Evolutionary conservation across 345 rosid species (phyloP).

Genomic region (Schrenkiella parvula): DNA sequence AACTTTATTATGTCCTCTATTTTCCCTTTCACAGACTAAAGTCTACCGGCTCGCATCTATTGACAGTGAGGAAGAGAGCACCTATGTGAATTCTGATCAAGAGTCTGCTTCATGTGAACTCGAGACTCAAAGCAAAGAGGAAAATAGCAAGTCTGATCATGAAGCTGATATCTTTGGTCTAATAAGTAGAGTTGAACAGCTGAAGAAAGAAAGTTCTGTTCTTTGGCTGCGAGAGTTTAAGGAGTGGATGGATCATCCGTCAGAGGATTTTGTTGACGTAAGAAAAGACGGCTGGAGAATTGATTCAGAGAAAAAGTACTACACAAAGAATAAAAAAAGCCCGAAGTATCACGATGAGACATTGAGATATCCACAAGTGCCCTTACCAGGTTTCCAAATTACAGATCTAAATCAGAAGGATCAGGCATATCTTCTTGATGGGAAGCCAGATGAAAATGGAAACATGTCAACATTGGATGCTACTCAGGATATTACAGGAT

Average conservation of each 20-base stretch:
- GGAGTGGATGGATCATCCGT: constrained; percentile 87
- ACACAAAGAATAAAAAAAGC: constrained; percentile 32
- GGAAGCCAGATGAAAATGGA: constrained; percentile 39
- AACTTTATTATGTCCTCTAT: constrained; percentile 2
- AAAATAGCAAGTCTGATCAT: constrained; percentile 58
- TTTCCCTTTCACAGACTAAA: constrained; percentile 55
- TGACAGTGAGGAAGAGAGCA: constrained; percentile 69
- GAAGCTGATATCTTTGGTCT: constrained; percentile 83
- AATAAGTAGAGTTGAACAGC: constrained; percentile 73
- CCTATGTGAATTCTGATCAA: constrained; percentile 62
- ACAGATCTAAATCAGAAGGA: constrained; percentile 39
- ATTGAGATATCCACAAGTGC: constrained; percentile 39
- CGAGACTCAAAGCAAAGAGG: constrained; percentile 70
- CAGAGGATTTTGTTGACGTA: constrained; percentile 41
- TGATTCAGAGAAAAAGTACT: constrained; percentile 38
- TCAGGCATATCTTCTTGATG: constrained; percentile 40
- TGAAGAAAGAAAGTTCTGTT: constrained; percentile 88
- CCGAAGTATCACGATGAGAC: constrained; percentile 50
- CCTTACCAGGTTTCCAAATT: constrained; percentile 54
- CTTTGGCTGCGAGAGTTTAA: constrained; percentile 92
- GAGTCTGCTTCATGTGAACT: constrained; percentile 68
- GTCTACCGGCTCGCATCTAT: constrained; percentile 78
- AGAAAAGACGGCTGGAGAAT: constrained; percentile 25
- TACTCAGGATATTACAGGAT: constrained; percentile 44
- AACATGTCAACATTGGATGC: constrained; percentile 39